phyloP scores from a whole-genome alignment of 1,284 basidiomycete species.

The Ceratobasidium sp. region DNA sequence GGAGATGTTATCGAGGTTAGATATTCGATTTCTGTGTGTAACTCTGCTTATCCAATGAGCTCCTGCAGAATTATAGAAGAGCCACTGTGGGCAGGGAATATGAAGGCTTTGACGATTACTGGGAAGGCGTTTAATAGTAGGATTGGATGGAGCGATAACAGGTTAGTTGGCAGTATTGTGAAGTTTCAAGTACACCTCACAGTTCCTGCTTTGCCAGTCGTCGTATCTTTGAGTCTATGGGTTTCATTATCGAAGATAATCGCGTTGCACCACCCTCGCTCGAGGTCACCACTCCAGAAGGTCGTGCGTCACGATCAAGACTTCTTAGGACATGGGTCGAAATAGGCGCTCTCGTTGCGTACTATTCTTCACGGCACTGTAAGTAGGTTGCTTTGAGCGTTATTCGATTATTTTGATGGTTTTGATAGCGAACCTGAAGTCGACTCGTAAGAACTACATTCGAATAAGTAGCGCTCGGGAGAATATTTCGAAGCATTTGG shows the following conservation, averaged over 20 bases:
- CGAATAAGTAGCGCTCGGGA: constrained; percentile 22
- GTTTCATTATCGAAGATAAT: constrained; percentile 63
- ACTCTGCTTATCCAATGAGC: constrained; percentile 5
- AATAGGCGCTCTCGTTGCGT: constrained; percentile 71
- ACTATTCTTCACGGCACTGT: constrained; percentile 69
- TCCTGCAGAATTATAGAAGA: constrained; percentile 74
- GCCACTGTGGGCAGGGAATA: constrained; percentile 76
- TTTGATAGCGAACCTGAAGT: constrained; percentile 8
- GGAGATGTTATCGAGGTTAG: constrained; percentile 78
- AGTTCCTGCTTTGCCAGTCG: constrained; percentile 61
- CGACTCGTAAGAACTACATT: constrained; percentile 20
- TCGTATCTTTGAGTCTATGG: constrained; percentile 71
- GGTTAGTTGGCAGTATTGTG: constrained; percentile 25
- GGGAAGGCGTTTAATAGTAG: constrained; percentile 36
- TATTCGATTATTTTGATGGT: not conserved
- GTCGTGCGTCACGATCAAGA: constrained; percentile 67
- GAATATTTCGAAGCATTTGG: constrained; percentile 15
- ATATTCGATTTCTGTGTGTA: constrained; percentile 45
- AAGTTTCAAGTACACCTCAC: not conserved
- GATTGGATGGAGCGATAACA: constrained; percentile 48
- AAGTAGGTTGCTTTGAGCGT: constrained; percentile 49
- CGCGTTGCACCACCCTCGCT: constrained; percentile 69
- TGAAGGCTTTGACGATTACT: constrained; percentile 24
- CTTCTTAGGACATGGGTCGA: constrained; percentile 84
- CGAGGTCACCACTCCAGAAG: constrained; percentile 62